Conservation (phyloP, 257 asterid genomes). For the Voacanga thouarsii region DNA sequence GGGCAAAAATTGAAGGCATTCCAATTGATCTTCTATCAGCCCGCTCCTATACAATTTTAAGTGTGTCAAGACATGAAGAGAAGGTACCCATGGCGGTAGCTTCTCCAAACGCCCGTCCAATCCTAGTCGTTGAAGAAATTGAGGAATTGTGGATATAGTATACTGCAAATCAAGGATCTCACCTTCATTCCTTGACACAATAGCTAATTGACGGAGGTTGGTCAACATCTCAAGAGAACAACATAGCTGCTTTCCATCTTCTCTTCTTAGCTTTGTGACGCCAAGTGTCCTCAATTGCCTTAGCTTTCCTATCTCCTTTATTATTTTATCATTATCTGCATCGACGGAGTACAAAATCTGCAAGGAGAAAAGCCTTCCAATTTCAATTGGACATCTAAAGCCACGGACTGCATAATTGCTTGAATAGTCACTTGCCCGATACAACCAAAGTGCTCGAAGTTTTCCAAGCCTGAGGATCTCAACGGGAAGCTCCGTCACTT, state of each 20-base stretch:
- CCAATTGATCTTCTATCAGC: constrained; percentile 6
- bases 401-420: not conserved
- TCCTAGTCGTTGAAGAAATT: not conserved
- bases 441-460: not conserved
- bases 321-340: not conserved
- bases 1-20: constrained; percentile 20
- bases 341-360: not conserved
- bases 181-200: not conserved
- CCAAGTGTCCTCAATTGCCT: constrained; percentile 10
- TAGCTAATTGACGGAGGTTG: not conserved
- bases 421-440: no score
- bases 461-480: not conserved
- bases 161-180: constrained; percentile 16
- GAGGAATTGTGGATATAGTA: not conserved
- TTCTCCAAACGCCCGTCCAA: constrained; percentile 10
- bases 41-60: not conserved
- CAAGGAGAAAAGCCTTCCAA: not conserved
- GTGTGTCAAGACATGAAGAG: constrained; percentile 8
- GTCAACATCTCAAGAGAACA: constrained; percentile 1
- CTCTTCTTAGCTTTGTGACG: not conserved
- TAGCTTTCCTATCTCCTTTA: constrained; percentile 9
- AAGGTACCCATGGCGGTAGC: constrained; percentile 25
- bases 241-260: not conserved
- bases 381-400: not conserved
- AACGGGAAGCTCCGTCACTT: constrained; percentile 9